A percentile compares a stretch with the other conserved stretches of the same genome.
These are phyloP conservation scores for Chamaecyparis obtusa DNA, from an alignment of 75 land plant species.

Conservation along the genomic window DNA sequence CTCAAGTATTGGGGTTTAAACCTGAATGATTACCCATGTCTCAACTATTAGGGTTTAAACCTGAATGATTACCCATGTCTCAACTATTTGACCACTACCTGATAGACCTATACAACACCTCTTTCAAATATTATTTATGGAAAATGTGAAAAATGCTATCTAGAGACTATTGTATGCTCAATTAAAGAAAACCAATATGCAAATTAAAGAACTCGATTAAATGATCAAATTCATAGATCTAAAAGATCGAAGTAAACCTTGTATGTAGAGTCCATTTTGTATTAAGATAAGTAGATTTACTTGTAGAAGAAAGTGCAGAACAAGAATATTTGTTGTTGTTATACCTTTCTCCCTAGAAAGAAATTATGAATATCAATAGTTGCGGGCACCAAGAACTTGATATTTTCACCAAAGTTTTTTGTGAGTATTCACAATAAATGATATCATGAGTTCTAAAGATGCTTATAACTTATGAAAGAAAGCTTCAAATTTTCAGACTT, in stretches of 20 bases:
- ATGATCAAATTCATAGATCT: not conserved
- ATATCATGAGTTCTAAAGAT: not conserved
- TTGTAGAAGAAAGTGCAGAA: too few relatives aligned
- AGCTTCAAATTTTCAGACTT: not conserved
- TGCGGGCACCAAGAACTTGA: not conserved
- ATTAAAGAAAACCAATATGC: not conserved
- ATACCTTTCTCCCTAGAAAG: conserved; percentile 8
- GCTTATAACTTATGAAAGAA: not conserved
- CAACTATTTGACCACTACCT: not conserved
- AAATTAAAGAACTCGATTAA: not conserved
- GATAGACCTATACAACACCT: not conserved
- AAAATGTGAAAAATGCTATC: not conserved
- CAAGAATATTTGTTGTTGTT: not conserved
- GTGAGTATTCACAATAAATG: not conserved
- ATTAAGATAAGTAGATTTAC: not conserved
- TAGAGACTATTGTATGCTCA: not conserved
- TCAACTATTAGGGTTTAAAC: too few relatives aligned
- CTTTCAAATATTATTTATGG: not conserved
- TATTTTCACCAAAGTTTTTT: not conserved
- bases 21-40: too few relatives aligned
- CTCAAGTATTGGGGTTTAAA: too few relatives aligned
- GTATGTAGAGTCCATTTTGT: not conserved
- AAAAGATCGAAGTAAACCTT: not conserved
- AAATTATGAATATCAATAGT: conserved; percentile 6
- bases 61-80: too few relatives aligned